Percentiles rank a stretch among this genome's conserved stretches.
Conservation (phyloP, 345 rosid genomes). For the Alliaria petiolata region DNA sequence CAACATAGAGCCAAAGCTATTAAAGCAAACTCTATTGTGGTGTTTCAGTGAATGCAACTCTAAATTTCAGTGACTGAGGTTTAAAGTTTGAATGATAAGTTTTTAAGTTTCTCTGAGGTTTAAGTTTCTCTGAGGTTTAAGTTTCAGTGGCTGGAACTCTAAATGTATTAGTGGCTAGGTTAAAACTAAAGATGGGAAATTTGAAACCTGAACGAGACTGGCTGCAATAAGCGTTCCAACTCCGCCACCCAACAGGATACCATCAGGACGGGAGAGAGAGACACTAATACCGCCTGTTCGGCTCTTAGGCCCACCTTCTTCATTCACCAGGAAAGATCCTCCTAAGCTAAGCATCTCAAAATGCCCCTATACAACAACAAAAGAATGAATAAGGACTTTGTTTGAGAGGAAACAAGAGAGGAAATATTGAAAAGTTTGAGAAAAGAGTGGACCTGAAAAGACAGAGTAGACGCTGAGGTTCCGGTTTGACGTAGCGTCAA, state of each 20-base stretch:
- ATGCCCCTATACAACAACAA: slow-evolving; percentile 46
- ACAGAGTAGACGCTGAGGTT: slow-evolving; percentile 40
- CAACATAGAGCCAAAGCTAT: background rate
- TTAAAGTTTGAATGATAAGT: too few species aligned
- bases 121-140: too few species aligned
- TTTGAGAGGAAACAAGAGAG: background rate
- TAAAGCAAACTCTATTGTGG: background rate
- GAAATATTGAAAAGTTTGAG: background rate
- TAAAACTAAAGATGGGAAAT: background rate
- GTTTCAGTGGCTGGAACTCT: background rate
- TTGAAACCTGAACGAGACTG: slow-evolving; percentile 70
- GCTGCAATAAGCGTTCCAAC: slow-evolving; percentile 68
- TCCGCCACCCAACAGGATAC: slow-evolving; percentile 74
- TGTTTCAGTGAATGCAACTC: too few species aligned
- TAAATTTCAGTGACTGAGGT: too few species aligned
- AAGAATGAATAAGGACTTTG: background rate
- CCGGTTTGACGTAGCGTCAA: slow-evolving; percentile 67
- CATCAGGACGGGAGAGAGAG: slow-evolving; percentile 73
- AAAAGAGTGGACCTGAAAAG: slow-evolving; percentile 58
- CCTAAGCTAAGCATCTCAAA: slow-evolving; percentile 81
- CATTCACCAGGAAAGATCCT: slow-evolving; percentile 81
- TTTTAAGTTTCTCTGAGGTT: too few species aligned
- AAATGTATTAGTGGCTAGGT: background rate
- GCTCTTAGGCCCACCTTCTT: slow-evolving; percentile 68
- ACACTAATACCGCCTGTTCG: slow-evolving; percentile 85